phyloP scores from a whole-genome alignment of 192 early-diverging fungal genomes.

The Coemansia sp. region DNA sequence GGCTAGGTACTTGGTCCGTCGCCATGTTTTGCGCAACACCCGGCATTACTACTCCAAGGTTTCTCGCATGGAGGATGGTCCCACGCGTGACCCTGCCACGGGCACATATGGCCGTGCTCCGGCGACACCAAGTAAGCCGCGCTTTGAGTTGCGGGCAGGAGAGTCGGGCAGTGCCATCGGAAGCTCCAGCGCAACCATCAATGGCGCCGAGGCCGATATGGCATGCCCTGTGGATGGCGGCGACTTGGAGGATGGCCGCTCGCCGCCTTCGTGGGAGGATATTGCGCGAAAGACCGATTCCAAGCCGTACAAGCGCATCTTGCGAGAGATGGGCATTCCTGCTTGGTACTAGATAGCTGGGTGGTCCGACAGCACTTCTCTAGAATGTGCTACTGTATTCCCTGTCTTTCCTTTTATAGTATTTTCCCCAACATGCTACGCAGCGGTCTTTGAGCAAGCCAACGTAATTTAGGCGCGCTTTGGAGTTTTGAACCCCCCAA shows the following conservation, averaged over 20 bases:
- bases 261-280: conserved; percentile 37
- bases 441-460: background rate
- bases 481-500: background rate
- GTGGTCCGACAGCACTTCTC: background rate
- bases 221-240: background rate
- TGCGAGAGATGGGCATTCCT: conserved; percentile 53
- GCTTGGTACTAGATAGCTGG: conserved; percentile 37
- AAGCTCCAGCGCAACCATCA: conserved; percentile 25
- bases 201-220: background rate
- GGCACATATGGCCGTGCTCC: background rate
- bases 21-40: conserved; percentile 15
- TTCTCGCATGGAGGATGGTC: background rate
- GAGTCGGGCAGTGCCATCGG: conserved; percentile 6
- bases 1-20: conserved; percentile 14
- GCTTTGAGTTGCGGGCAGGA: background rate
- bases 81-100: background rate
- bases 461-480: background rate
- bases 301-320: conserved; percentile 49
- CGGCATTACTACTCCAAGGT: conserved; percentile 17
- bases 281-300: conserved; percentile 35
- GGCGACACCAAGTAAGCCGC: conserved; percentile 7
- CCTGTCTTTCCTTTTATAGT: background rate
- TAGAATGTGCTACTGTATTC: background rate
- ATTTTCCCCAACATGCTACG: background rate
- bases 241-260: conserved; percentile 30